Percentiles rank a stretch among this genome's conserved stretches.
Conservation (phyloP, 768 basidiomycete species). For the Ephemerocybe angulata region DNA sequence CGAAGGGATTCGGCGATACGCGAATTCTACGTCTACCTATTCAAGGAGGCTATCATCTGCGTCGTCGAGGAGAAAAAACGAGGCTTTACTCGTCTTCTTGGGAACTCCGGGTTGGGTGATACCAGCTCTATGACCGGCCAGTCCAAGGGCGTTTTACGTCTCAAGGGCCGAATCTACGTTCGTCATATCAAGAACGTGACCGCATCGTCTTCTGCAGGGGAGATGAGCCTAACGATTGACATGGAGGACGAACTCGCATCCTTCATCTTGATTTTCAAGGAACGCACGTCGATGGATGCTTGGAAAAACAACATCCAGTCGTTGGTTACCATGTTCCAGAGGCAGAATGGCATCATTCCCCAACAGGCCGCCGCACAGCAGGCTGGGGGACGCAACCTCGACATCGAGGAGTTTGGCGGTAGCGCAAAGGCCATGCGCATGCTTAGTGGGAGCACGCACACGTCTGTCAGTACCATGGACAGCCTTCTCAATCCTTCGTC, state of each 20-base stretch:
- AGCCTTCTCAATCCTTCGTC: slow-evolving; percentile 65
- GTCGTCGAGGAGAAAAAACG: slow-evolving; percentile 96
- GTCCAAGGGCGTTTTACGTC: slow-evolving; percentile 71
- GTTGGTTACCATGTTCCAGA: slow-evolving; percentile 70
- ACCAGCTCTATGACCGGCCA: slow-evolving; percentile 40
- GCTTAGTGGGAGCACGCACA: slow-evolving; percentile 72
- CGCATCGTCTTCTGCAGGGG: slow-evolving; percentile 71
- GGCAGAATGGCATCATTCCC: slow-evolving; percentile 37
- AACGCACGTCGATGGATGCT: slow-evolving; percentile 80
- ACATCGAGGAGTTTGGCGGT: slow-evolving; percentile 76
- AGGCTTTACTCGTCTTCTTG: slow-evolving; percentile 69
- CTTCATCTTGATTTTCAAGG: slow-evolving; percentile 94
- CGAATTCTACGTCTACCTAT: slow-evolving; percentile 95
- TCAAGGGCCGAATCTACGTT: slow-evolving; percentile 95
- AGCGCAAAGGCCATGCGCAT: slow-evolving; percentile 74
- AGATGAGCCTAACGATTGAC: slow-evolving; percentile 92
- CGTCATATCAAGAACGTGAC: slow-evolving; percentile 89
- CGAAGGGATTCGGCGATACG: slow-evolving; percentile 85
- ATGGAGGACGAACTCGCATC: slow-evolving; percentile 98
- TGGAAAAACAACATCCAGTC: slow-evolving; percentile 84
- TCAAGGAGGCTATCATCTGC: slow-evolving; percentile 96
- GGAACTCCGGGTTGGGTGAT: slow-evolving; percentile 54
- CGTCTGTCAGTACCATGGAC: slow-evolving; percentile 61
- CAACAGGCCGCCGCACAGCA: slow-evolving; percentile 26
- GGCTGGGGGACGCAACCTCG: slow-evolving; percentile 40